Evolutionary conservation across 768 basidiomycete genomes (phyloP).

Genomic region (Sarcodon aspratus): DNA sequence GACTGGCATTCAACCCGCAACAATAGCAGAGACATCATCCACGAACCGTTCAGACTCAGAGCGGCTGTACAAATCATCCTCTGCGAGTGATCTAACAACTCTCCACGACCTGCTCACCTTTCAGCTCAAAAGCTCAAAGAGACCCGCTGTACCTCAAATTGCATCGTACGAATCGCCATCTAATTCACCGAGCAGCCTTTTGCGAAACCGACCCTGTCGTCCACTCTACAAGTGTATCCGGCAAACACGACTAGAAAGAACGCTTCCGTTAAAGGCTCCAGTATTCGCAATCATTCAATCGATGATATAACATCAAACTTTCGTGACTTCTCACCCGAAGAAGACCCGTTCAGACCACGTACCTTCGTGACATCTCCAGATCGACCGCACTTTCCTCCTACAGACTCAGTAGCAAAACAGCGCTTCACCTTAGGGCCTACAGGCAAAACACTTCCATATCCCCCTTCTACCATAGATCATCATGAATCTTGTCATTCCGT

Average conservation of each 20-base stretch:
- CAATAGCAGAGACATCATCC: not conserved
- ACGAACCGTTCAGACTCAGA: not conserved
- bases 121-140: not conserved
- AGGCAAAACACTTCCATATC: constrained; percentile 7
- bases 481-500: too few species aligned
- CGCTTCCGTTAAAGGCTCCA: not conserved
- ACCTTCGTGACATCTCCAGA: constrained; percentile 5
- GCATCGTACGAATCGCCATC: too few species aligned
- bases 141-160: not conserved
- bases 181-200: too few species aligned
- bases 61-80: not conserved
- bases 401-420: not conserved
- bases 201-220: not conserved
- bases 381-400: not conserved
- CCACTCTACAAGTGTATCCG: not conserved
- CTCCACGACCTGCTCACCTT: not conserved
- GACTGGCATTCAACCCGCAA: constrained; percentile 14
- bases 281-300: not conserved
- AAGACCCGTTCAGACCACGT: constrained; percentile 9
- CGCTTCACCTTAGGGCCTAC: constrained; percentile 4
- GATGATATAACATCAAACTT: constrained; percentile 1
- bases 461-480: too few species aligned
- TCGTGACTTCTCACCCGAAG: constrained; percentile 9
- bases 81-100: not conserved
- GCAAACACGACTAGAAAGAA: not conserved